phyloP scores from a whole-genome alignment of 257 asterid species.

The Rauvolfia tetraphylla region DNA sequence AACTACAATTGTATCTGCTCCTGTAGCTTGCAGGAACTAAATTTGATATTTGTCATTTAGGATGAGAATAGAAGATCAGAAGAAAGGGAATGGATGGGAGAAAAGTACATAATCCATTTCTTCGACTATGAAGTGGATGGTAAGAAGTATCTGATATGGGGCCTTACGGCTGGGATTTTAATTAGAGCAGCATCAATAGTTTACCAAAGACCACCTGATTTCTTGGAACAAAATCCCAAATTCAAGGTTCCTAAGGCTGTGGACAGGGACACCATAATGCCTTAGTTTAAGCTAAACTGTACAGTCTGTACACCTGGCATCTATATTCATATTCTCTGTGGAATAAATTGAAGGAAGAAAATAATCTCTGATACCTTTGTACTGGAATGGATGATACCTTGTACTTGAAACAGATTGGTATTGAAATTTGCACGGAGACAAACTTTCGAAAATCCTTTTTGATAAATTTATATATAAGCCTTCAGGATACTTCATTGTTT shows the following conservation, averaged over 20 bases:
- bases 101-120: conserved; percentile 66
- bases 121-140: conserved; percentile 57
- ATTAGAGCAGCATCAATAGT: conserved; percentile 90
- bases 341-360: neutral
- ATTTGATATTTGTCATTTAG: conserved; percentile 28
- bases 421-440: neutral
- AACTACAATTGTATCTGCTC: neutral
- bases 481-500: neutral
- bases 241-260: conserved; percentile 54
- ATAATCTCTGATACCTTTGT: neutral
- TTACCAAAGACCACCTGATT: conserved; percentile 73
- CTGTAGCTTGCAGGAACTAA: neutral
- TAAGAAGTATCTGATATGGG: conserved; percentile 77
- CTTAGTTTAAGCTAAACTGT: conserved; percentile 19
- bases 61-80: conserved; percentile 75
- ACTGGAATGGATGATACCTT: neutral
- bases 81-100: conserved; percentile 84
- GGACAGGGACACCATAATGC: conserved; percentile 50
- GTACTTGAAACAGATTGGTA: neutral
- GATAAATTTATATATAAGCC: too few species aligned
- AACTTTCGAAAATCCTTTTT: neutral
- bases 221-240: conserved; percentile 70
- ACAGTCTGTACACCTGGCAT: neutral
- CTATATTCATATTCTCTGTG: conserved; percentile 1
- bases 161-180: conserved; percentile 87